Evolutionary conservation across 306 rosid species (phyloP).

Genomic region (Citrullus amarus): DNA sequence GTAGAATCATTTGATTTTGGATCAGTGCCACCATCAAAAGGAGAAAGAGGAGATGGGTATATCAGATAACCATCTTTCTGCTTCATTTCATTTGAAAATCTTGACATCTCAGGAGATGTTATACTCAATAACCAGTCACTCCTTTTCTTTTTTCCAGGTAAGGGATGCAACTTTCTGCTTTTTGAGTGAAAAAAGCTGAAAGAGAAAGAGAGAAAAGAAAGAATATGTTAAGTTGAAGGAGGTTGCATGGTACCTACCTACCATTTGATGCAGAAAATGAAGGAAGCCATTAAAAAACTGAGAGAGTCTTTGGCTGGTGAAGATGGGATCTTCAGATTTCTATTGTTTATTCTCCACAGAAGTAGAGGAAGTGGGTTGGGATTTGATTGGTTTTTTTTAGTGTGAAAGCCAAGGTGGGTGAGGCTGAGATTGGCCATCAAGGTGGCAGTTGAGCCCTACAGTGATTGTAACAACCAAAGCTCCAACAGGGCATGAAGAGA

Average conservation of each 20-base stretch:
- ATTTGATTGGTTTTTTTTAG: background rate
- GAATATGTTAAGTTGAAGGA: background rate
- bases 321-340: conserved; percentile 17
- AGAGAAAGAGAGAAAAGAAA: background rate
- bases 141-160: background rate
- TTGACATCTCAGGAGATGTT: conserved; percentile 19
- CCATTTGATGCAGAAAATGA: background rate
- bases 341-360: conserved; percentile 21
- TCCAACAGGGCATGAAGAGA: conserved; percentile 7
- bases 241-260: conserved; percentile 3
- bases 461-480: conserved; percentile 12
- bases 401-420: conserved; percentile 2
- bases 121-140: background rate
- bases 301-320: conserved; percentile 15
- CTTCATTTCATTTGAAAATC: conserved; percentile 10
- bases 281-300: conserved; percentile 5
- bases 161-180: background rate
- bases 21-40: conserved; percentile 15
- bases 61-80: conserved; percentile 19
- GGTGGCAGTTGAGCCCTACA: conserved; percentile 12
- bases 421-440: background rate
- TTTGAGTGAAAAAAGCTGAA: background rate
- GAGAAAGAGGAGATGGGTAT: conserved; percentile 26
- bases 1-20: background rate
- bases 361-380: background rate